Evolutionary conservation across 169 alveolate genomes (phyloP).

Genomic region (Plasmodium ovale): DNA sequence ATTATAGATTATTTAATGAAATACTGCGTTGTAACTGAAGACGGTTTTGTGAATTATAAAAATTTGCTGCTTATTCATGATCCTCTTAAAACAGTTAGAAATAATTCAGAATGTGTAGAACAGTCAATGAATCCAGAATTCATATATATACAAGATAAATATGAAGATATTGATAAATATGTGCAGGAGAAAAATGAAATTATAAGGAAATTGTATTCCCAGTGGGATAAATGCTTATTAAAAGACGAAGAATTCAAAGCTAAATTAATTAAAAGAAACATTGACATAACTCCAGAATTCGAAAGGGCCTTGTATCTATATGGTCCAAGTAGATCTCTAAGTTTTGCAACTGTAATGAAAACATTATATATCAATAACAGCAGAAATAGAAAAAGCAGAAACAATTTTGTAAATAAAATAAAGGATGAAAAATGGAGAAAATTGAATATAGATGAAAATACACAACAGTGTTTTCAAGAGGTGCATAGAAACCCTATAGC

Average conservation of each 20-base stretch:
- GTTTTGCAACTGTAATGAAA: constrained; percentile 76
- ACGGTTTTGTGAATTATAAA: constrained; percentile 69
- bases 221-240: constrained; percentile 73
- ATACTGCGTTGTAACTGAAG: constrained; percentile 63
- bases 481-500: constrained; percentile 51
- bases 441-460: constrained; percentile 49
- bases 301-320: constrained; percentile 60
- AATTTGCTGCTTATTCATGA: constrained; percentile 61
- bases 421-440: constrained; percentile 52
- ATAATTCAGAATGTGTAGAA: constrained; percentile 52
- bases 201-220: constrained; percentile 67
- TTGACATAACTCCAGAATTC: constrained; percentile 73
- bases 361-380: constrained; percentile 56
- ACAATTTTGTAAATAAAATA: constrained; percentile 58
- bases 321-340: constrained; percentile 75
- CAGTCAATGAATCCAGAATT: constrained; percentile 54
- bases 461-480: constrained; percentile 45
- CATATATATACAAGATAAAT: constrained; percentile 59
- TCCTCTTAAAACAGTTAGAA: constrained; percentile 46
- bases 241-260: constrained; percentile 67
- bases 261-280: constrained; percentile 37
- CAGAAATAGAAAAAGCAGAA: constrained; percentile 56
- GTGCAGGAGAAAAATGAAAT: constrained; percentile 61
- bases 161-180: constrained; percentile 69
- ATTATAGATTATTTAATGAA: constrained; percentile 62